Evolutionary conservation across 164 flowering plant genomes (phyloP).

Genomic region (Stephania cephalantha): DNA sequence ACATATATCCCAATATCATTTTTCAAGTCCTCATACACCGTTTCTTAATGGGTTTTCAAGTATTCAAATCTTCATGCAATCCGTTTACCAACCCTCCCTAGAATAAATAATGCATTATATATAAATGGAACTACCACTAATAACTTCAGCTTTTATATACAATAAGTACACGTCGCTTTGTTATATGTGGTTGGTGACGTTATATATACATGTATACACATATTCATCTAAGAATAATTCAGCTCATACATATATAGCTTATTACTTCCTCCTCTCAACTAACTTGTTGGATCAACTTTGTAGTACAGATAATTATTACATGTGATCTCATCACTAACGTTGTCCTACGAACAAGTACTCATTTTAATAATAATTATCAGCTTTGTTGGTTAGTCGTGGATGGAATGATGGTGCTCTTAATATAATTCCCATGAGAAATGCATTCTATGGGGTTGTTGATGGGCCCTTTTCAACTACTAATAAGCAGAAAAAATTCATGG

Average conservation of each 20-base stretch:
- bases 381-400: conserved; percentile 11
- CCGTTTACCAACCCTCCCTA: conserved; percentile 11
- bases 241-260: background rate
- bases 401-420: conserved; percentile 11
- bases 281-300: conserved; percentile 9
- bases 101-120: background rate
- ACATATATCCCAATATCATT: background rate
- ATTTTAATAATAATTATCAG: background rate
- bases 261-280: conserved; percentile 18
- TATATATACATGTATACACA: background rate
- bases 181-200: background rate
- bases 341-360: background rate
- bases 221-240: background rate
- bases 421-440: background rate
- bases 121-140: background rate
- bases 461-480: conserved; percentile 12
- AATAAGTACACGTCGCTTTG: background rate
- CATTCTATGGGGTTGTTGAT: background rate
- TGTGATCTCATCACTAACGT: background rate
- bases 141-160: background rate
- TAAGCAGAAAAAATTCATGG: background rate
- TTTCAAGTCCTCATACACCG: background rate
- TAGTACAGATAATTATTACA: background rate
- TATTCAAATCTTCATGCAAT: conserved; percentile 24
- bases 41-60: background rate